phyloP scores from a whole-genome alignment of 441 rosid genomes.

The Pelargonium cotyledonis region DNA sequence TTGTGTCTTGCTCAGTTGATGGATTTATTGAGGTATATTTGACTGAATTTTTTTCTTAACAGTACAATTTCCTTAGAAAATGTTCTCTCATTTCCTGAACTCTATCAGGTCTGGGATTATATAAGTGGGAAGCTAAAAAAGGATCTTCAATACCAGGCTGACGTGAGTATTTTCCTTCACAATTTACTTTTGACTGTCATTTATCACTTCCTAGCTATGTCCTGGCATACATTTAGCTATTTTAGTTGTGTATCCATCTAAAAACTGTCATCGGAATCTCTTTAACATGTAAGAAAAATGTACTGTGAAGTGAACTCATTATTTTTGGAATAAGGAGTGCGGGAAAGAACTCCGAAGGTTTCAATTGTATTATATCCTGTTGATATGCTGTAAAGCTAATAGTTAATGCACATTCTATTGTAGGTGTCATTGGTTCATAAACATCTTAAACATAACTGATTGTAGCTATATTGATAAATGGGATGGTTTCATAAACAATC shows the following conservation, averaged over 20 bases:
- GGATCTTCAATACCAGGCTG: constrained; percentile 99
- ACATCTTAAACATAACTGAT: too few species aligned
- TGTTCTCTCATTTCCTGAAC: constrained; percentile 22
- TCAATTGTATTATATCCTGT: too few species aligned
- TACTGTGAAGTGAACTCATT: not conserved
- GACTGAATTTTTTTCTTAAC: not conserved
- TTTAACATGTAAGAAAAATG: not conserved
- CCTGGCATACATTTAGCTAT: not conserved
- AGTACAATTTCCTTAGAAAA: constrained; percentile 17
- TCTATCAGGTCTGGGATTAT: constrained; percentile 89
- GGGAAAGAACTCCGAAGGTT: too few species aligned
- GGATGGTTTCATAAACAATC: too few species aligned
- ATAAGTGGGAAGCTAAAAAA: constrained; percentile 96
- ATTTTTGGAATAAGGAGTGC: not conserved
- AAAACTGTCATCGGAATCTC: not conserved
- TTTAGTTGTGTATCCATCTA: not conserved
- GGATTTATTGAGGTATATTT: constrained; percentile 87
- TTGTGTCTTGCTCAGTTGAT: constrained; percentile 93
- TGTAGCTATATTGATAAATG: too few species aligned
- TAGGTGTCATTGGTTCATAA: too few species aligned
- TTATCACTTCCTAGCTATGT: constrained; percentile 6
- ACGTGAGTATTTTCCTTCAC: constrained; percentile 42
- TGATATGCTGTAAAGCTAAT: too few species aligned
- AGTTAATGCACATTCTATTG: too few species aligned
- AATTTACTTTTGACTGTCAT: constrained; percentile 9